These are phyloP conservation scores for Xylariaceae sp. DNA, from an alignment of 2,329 filamentous ascomycete genomes.

Conservation along the genomic window DNA sequence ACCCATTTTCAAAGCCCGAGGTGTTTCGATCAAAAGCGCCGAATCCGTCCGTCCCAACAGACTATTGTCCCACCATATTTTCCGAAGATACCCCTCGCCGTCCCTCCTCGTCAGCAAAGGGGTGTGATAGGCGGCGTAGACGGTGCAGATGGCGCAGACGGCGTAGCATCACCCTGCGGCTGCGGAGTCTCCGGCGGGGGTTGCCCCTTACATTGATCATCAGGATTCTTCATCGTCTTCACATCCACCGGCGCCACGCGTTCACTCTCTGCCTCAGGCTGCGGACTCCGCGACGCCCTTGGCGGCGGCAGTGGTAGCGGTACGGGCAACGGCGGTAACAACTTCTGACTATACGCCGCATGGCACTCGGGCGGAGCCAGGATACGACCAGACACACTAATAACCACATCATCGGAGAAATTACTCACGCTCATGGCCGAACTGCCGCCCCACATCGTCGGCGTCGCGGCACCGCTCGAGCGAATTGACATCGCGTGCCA, in stretches of 20 bases:
- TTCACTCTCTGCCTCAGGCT: conserved; percentile 3
- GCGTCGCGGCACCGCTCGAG: conserved; percentile 19
- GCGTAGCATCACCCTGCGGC: too few relatives aligned
- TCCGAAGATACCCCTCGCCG: neutral
- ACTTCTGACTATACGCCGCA: neutral
- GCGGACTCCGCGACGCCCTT: neutral
- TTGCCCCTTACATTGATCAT: neutral
- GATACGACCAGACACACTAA: conserved; percentile 20
- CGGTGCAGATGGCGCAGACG: neutral
- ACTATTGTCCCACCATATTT: neutral
- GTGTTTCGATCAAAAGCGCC: neutral
- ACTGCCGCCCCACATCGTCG: conserved; percentile 29
- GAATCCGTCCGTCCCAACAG: neutral
- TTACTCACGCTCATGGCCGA: conserved; percentile 27
- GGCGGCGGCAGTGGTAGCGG: conserved; percentile 9
- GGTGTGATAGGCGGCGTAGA: neutral
- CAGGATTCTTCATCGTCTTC: neutral
- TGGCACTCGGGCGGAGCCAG: conserved; percentile 10
- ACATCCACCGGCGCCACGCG: neutral
- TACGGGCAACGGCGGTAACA: conserved; percentile 11
- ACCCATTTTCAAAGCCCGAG: neutral
- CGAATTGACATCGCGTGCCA: conserved; percentile 20
- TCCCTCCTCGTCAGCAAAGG: neutral
- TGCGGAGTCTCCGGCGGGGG: too few relatives aligned
- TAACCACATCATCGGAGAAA: conserved; percentile 27